A percentile compares a stretch with the other conserved stretches of the same genome.
Evolutionary conservation across 2,329 filamentous ascomycete species (phyloP).

Genomic region (Fusarium sp.): DNA sequence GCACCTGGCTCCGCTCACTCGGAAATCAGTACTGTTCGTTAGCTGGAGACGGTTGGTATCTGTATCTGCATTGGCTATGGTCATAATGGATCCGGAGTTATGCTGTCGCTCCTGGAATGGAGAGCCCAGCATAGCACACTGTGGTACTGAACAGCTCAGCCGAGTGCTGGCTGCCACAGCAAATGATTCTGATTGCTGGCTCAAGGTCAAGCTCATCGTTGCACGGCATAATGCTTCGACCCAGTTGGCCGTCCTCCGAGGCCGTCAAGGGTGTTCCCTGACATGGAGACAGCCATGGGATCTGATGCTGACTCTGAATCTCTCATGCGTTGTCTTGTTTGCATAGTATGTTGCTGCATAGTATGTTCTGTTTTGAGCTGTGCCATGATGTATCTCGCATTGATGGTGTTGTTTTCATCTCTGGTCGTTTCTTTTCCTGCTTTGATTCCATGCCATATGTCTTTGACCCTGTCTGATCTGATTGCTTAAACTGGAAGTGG

Average conservation of each 20-base stretch:
- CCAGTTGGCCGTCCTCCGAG: constrained; percentile 15
- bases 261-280: constrained; percentile 29
- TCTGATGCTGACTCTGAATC: constrained; percentile 25
- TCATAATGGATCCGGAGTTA: constrained; percentile 31
- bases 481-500: constrained; percentile 23
- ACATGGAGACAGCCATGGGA: constrained; percentile 23
- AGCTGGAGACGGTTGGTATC: not conserved
- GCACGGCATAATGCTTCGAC: constrained; percentile 16
- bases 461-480: constrained; percentile 12
- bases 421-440: constrained; percentile 22
- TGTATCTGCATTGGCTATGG: not conserved
- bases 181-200: not conserved
- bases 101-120: constrained; percentile 29
- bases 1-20: constrained; percentile 1
- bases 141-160: not conserved
- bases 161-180: not conserved
- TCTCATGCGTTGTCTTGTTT: constrained; percentile 35
- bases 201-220: constrained; percentile 22
- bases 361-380: constrained; percentile 25
- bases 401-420: constrained; percentile 31
- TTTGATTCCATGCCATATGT: constrained; percentile 14
- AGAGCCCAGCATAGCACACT: not conserved
- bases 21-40: not conserved
- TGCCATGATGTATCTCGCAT: constrained; percentile 32
- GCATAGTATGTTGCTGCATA: constrained; percentile 26